phyloP scores from a whole-genome alignment of 164 flowering plant species.

The Piper betle region DNA sequence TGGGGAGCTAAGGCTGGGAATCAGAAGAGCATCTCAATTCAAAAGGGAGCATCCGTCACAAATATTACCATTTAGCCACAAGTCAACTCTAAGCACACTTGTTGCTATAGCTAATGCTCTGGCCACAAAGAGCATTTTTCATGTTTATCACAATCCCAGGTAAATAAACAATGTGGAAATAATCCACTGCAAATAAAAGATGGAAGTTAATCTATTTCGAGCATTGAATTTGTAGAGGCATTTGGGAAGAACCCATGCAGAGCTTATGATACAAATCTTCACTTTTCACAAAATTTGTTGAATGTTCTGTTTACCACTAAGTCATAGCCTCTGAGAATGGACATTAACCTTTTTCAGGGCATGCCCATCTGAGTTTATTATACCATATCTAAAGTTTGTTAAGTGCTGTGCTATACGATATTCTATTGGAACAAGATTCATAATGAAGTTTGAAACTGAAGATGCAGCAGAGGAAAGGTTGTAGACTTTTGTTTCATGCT shows the following conservation, averaged over 20 bases:
- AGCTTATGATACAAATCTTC: too few relatives aligned
- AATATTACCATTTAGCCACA: conserved; percentile 25
- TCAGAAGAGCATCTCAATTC: conserved; percentile 64
- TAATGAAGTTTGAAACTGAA: conserved; percentile 76
- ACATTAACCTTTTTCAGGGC: conserved; percentile 31
- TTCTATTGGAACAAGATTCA: conserved; percentile 70
- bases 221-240: too few relatives aligned
- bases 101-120: conserved; percentile 49
- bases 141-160: conserved; percentile 84
- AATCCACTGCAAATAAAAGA: too few relatives aligned
- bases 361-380: conserved; percentile 61
- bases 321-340: background rate
- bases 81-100: conserved; percentile 22
- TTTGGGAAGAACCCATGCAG: too few relatives aligned
- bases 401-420: conserved; percentile 42
- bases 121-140: conserved; percentile 39
- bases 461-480: conserved; percentile 86
- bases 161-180: conserved; percentile 8
- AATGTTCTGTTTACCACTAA: too few relatives aligned
- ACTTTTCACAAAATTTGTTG: background rate
- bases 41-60: conserved; percentile 23
- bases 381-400: conserved; percentile 53
- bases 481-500: background rate
- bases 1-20: conserved; percentile 86
- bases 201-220: too few relatives aligned